Percentiles rank a stretch among this genome's conserved stretches.
Conservation (phyloP, 495 filamentous ascomycete genomes). For the Tricharina praecox region DNA sequence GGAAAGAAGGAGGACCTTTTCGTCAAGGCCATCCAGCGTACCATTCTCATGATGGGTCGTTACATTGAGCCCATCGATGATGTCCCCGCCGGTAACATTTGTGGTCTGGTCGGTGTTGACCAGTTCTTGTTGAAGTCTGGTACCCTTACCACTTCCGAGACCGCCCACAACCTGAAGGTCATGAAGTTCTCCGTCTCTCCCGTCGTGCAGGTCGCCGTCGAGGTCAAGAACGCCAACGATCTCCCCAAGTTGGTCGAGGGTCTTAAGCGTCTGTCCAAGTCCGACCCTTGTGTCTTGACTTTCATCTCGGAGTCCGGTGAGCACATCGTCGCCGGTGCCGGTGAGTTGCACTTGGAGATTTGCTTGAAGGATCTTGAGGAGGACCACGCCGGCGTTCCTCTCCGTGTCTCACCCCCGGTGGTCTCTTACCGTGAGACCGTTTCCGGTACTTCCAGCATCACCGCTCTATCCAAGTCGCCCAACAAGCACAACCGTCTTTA, state of each 20-base stretch:
- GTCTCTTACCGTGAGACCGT: conserved; percentile 98
- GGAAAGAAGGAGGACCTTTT: conserved; percentile 98
- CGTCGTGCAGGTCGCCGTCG: conserved; percentile 94
- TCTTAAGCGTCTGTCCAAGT: conserved; percentile 99
- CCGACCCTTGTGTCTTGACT: conserved; percentile 92
- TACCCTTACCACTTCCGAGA: conserved; percentile 92
- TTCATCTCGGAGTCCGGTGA: conserved; percentile 80
- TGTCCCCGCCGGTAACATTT: conserved; percentile 97
- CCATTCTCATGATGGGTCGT: conserved; percentile 99
- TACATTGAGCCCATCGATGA: conserved; percentile 98
- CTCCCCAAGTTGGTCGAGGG: conserved; percentile 99
- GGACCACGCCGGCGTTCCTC: conserved; percentile 95
- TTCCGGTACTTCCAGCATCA: conserved; percentile 62
- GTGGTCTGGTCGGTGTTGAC: conserved; percentile 96
- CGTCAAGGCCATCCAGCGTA: conserved; percentile 99
- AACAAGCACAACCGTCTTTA: conserved; percentile 99
- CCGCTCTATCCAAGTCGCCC: conserved; percentile 95
- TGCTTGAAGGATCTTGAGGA: conserved; percentile 99
- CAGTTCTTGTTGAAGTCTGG: conserved; percentile 99
- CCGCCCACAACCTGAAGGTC: conserved; percentile 99
- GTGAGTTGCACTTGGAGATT: conserved; percentile 98
- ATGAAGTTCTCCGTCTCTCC: conserved; percentile 99
- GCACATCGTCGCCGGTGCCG: conserved; percentile 96
- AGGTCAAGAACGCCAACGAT: conserved; percentile 99
- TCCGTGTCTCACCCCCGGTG: conserved; percentile 91